A percentile compares a stretch with the other conserved stretches of the same genome.
phyloP scores from a whole-genome alignment of 225 moss, liverwort and hornwort genomes.

The Pleurozium schreberi region DNA sequence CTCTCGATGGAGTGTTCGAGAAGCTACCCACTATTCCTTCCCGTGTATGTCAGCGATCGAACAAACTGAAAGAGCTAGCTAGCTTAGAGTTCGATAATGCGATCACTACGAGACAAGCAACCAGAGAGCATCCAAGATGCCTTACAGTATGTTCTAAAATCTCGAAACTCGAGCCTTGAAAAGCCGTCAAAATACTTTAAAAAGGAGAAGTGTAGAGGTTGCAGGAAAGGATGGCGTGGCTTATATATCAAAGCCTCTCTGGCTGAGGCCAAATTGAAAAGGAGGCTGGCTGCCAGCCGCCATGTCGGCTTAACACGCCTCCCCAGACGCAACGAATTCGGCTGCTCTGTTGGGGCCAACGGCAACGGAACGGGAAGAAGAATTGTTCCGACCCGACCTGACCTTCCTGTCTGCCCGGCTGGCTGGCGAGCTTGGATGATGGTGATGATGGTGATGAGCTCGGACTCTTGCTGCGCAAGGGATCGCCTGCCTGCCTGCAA shows the following conservation, averaged over 20 bases:
- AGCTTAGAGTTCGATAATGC: background rate
- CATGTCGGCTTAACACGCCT: constrained; percentile 24
- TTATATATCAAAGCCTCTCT: background rate
- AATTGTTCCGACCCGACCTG: background rate
- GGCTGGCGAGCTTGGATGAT: too few relatives aligned
- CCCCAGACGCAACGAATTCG: background rate
- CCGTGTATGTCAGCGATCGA: background rate
- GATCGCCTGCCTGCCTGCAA: background rate
- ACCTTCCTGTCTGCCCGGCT: background rate
- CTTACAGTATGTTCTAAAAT: background rate
- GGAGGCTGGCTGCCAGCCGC: background rate
- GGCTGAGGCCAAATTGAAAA: background rate
- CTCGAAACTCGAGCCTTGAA: background rate
- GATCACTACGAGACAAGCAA: background rate
- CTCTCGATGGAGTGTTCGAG: background rate
- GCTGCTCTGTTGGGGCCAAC: background rate
- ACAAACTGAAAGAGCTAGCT: background rate
- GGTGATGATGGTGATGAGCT: background rate
- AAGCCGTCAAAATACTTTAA: background rate
- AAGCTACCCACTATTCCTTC: background rate
- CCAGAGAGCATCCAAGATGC: background rate
- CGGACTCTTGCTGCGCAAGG: background rate
- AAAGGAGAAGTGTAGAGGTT: background rate
- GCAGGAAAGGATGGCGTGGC: constrained; percentile 2
- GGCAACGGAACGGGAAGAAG: background rate